Evolutionary conservation across 768 basidiomycete genomes (phyloP), one percentile per base, ranked within the genome.

Genomic region (Lentinula raphanica): DNA sequence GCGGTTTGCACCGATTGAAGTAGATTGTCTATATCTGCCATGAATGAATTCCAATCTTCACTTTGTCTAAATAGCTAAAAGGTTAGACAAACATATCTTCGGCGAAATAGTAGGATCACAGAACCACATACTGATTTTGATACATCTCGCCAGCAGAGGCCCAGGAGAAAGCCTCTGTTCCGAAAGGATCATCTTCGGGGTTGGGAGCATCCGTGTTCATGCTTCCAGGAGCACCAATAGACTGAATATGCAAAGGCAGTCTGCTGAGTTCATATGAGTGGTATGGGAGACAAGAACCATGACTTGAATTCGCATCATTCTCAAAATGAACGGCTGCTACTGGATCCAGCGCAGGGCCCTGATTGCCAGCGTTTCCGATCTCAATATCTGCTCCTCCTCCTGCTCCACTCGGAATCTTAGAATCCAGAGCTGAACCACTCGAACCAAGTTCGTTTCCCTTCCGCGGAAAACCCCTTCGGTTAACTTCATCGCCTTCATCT

Each of bases 31-130:
- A 53, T 35, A 5, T 32, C 35, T 25, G 32, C 35, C 36, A 53
- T 40, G 36, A 53, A 53, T 23, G 36, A 53, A 23, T 53, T 23
- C 51, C 51, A 53, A 15, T 53, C 51, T 25, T 36, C 42, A n/a
- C 5, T 5, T 23, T 19, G 21, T 21, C 42, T 44, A n/a, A 44
- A 3, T 15, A 40, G 19, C 42, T 9, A 44, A 44, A 42, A 21
- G 3, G n/a, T n/a, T n/a, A n/a, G n/a, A n/a, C n/a, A n/a, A n/a
- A n/a, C n/a, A n/a, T n/a, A n/a, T n/a, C n/a, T n/a, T n/a, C n/a
- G n/a, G n/a, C n/a, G n/a, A n/a, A n/a, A n/a, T n/a, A n/a, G n/a
- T n/a, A n/a, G n/a, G n/a, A n/a, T n/a, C n/a, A n/a, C n/a, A n/a
- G n/a, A n/a, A n/a, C n/a, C n/a, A n/a, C n/a, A n/a, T n/a, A n/a